These are phyloP conservation scores for Nicotiana obtusifolia DNA, from an alignment of 257 asterid species.

Conservation along the genomic window DNA sequence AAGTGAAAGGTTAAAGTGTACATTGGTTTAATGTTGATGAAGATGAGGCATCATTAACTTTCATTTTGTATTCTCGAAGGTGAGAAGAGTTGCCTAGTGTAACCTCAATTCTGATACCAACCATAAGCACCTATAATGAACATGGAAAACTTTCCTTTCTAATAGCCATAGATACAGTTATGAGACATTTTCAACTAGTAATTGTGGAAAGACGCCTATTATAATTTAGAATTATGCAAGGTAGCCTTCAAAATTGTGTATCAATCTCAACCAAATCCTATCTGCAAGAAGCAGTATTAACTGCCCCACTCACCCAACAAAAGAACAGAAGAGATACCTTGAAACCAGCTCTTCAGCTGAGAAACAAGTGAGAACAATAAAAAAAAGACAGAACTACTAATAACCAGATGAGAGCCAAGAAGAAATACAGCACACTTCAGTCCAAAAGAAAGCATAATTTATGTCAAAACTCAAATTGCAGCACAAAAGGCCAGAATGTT, in stretches of 20 bases:
- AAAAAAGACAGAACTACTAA: not conserved
- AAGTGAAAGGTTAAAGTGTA: not conserved
- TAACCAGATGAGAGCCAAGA: not conserved
- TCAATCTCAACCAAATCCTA: slow-evolving; percentile 1
- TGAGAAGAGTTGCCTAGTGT: not conserved
- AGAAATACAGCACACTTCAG: not conserved
- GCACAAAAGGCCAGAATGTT: not conserved
- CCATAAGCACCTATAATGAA: not conserved
- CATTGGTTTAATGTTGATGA: not conserved
- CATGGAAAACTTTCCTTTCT: not conserved
- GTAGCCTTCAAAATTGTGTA: not conserved
- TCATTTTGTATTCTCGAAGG: not conserved
- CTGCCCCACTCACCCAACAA: not conserved
- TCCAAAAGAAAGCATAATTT: not conserved
- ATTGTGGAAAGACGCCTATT: not conserved
- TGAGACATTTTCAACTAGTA: not conserved
- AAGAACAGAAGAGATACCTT: not conserved
- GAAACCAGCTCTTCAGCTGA: not conserved
- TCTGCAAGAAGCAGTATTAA: not conserved
- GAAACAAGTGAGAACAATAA: not conserved
- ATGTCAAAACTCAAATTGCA: slow-evolving; percentile 2
- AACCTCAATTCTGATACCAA: not conserved
- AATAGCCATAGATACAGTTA: not conserved
- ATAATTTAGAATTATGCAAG: not conserved
- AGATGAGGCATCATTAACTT: not conserved